Evolutionary conservation across 2,329 filamentous ascomycete genomes (phyloP), one percentile per base, ranked within the genome.

Genomic region (Bertia moriformis): DNA sequence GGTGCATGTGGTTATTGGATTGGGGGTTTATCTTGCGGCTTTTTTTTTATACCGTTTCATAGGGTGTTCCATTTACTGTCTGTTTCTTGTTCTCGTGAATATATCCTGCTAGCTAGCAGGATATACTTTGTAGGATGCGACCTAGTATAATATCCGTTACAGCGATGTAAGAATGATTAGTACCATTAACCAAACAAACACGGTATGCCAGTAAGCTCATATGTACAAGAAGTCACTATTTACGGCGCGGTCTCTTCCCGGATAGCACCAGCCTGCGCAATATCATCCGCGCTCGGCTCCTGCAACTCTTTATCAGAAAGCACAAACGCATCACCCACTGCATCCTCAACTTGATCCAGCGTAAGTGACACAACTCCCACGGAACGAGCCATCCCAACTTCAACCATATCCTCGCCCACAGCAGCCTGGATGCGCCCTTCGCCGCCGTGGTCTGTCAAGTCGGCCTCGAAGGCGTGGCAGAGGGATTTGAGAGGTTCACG

Each of bases 261-360:
- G 24, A 57, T 52, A 18, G 44, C 45, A 33, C 43, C 48, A 14
- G 51, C 49, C 14, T 45, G 42, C 4, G 48, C 47, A 18, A 54
- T 48, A 24, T 58, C 54, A 18, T 51, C 49, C 14, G 47, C 44
- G n/a, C 47, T 53, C 10, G 49, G 52, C 19, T 49, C 47, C 32
- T 46, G 41, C 15, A 55, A 15, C 30, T 55, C 53, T 3, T 43
- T 39, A 18, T 56, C 53, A 3, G 48, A 45, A 2, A 44, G 35
- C 2, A 46, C 51, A 45, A 52, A 58, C 1, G 46, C 45, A 20
- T 58, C 54, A 1, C 41, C 43, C 3, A 51, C 43, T 2, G 45
- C 45, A 24, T 56, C 52, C 40, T 59, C 56, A n/a, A 59, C 54
- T 35, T 57, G 54, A 30, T 55, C 51, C 29, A 58, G 40, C 0